A percentile compares a stretch with the other conserved stretches of the same genome.
Conservation (phyloP, 2,329 filamentous ascomycete genomes). For the Trichoderma cornu-damae region DNA sequence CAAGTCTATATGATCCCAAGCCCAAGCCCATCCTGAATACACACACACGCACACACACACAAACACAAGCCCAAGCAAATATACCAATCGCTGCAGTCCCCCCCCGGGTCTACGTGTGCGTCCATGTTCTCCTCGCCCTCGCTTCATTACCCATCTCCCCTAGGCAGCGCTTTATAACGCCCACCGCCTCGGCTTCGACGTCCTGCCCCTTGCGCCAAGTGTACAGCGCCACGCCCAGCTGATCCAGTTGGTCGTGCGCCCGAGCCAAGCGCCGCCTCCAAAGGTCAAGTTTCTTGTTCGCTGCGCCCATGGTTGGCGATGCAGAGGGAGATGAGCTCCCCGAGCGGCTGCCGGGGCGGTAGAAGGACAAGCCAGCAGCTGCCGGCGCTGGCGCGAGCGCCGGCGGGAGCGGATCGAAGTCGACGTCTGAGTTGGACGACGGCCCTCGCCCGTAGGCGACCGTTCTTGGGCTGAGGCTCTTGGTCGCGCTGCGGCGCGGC, state of each 20-base stretch:
- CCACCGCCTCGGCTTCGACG: constrained; percentile 60
- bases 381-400: constrained; percentile 25
- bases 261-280: constrained; percentile 64
- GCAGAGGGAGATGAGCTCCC: constrained; percentile 32
- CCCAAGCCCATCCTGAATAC: neutral
- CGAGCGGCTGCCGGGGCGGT: constrained; percentile 29
- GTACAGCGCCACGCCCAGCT: constrained; percentile 61
- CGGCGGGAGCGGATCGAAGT: constrained; percentile 39
- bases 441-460: constrained; percentile 29
- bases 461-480: constrained; percentile 31
- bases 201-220: constrained; percentile 71
- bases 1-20: neutral
- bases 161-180: constrained; percentile 55
- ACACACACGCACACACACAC: neutral
- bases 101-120: neutral
- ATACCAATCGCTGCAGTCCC: neutral
- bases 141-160: constrained; percentile 35
- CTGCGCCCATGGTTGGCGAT: constrained; percentile 34
- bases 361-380: constrained; percentile 22
- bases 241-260: constrained; percentile 59
- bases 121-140: neutral
- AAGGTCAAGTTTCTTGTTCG: constrained; percentile 65
- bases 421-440: constrained; percentile 37
- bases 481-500: constrained; percentile 39
- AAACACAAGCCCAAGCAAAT: neutral